Conservation (phyloP, 768 basidiomycete genomes). For the Macrolepiota dolichaula region DNA sequence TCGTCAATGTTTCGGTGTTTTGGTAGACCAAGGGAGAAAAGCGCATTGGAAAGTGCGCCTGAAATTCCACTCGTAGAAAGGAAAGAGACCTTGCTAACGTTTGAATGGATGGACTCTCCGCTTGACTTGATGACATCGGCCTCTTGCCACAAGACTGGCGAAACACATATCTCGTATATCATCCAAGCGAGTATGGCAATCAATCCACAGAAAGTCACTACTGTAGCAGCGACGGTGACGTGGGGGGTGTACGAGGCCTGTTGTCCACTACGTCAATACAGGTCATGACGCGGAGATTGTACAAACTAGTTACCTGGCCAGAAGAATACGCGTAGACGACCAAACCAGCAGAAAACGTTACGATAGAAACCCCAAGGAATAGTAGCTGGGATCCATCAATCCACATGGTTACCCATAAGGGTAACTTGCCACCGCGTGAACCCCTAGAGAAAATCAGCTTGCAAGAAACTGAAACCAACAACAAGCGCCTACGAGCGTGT, state of each 20-base stretch:
- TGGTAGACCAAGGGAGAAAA: neutral
- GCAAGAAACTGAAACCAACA: neutral
- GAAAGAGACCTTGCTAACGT: slow-evolving; percentile 1
- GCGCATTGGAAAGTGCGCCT: neutral
- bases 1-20: neutral
- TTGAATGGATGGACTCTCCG: slow-evolving; percentile 2
- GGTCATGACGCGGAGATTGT: neutral
- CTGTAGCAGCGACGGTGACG: slow-evolving; percentile 6
- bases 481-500: slow-evolving; percentile 19
- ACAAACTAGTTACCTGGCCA: neutral
- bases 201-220: slow-evolving; percentile 3
- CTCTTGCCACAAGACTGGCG: neutral
- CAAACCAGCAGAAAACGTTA: slow-evolving; percentile 3
- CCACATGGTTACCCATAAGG: slow-evolving; percentile 8
- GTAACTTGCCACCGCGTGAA: slow-evolving; percentile 2
- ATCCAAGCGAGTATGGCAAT: slow-evolving; percentile 1
- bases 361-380: slow-evolving; percentile 8
- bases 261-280: no score
- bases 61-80: neutral
- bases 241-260: slow-evolving; percentile 2
- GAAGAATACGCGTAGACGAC: slow-evolving; percentile 4
- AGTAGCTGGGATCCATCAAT: neutral
- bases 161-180: slow-evolving; percentile 1
- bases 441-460: neutral
- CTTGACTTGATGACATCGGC: slow-evolving; percentile 4